A percentile compares a stretch with the other conserved stretches of the same genome.
phyloP scores from a whole-genome alignment of 2,329 filamentous ascomycete species.

The Alternaria novae-zelandiae region DNA sequence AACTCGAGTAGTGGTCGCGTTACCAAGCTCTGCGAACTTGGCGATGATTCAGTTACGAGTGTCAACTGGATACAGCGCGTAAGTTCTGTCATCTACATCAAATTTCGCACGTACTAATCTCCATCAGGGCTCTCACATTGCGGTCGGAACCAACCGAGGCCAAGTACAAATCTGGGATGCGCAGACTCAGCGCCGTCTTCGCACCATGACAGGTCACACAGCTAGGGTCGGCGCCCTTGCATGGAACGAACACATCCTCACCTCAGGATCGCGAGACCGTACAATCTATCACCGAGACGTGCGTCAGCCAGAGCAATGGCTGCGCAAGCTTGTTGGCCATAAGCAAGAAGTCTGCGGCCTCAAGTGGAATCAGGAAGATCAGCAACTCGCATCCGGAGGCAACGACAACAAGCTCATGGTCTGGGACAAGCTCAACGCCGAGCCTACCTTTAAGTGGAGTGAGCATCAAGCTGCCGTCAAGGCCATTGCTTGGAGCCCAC shows the following conservation, averaged over 20 bases:
- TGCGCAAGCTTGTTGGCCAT: conserved; percentile 86
- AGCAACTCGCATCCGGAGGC: conserved; percentile 91
- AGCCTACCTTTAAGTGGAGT: conserved; percentile 90
- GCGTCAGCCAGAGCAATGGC: conserved; percentile 86
- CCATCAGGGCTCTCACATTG: conserved; percentile 80
- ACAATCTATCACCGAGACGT: conserved; percentile 96
- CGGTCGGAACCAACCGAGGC: conserved; percentile 93
- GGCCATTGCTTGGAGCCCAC: conserved; percentile 96
- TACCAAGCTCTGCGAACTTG: conserved; percentile 89
- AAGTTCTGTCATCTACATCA: conserved; percentile 26
- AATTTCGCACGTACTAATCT: conserved; percentile 10
- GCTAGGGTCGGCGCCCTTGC: conserved; percentile 91
- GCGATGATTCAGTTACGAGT: conserved; percentile 93
- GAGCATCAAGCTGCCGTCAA: conserved; percentile 97
- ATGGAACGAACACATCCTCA: conserved; percentile 98
- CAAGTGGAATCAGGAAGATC: conserved; percentile 96
- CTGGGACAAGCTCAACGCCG: conserved; percentile 95
- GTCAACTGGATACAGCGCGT: conserved; percentile 96
- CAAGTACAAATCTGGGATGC: conserved; percentile 98
- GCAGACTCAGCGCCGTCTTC: conserved; percentile 79
- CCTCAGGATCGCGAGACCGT: conserved; percentile 91
- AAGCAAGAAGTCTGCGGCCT: conserved; percentile 98
- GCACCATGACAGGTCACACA: conserved; percentile 97
- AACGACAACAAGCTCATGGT: conserved; percentile 99
- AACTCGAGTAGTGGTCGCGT: conserved; percentile 90